A percentile compares a stretch with the other conserved stretches of the same genome.
Evolutionary conservation across 257 asterid genomes (phyloP).

Genomic region (Fraxinus cuspidata): DNA sequence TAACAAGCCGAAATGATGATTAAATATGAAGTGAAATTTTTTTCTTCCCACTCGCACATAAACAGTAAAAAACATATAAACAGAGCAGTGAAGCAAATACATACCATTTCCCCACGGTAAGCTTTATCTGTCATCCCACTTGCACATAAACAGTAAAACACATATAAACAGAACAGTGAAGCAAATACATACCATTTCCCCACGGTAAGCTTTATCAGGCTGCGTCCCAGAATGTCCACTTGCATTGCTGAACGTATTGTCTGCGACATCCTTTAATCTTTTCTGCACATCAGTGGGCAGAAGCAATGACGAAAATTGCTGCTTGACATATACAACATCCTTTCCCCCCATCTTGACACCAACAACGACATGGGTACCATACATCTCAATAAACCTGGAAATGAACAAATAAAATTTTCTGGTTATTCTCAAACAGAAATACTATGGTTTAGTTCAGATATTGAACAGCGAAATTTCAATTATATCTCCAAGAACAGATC

Average conservation of each 20-base stretch:
- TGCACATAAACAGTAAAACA: conserved; percentile 16
- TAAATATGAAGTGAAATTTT: neutral
- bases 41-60: neutral
- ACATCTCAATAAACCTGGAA: conserved; percentile 71
- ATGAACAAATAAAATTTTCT: conserved; percentile 3
- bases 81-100: conserved; percentile 27
- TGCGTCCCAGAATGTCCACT: conserved; percentile 37
- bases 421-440: conserved; percentile 16
- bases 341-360: conserved; percentile 88
- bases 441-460: conserved; percentile 8
- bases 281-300: conserved; percentile 65
- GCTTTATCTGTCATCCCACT: conserved; percentile 38
- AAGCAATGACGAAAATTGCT: conserved; percentile 62
- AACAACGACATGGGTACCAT: conserved; percentile 78
- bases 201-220: conserved; percentile 36
- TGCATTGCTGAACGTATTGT: conserved; percentile 62
- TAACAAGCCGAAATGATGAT: conserved; percentile 2
- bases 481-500: conserved; percentile 16
- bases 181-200: conserved; percentile 48
- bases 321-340: conserved; percentile 71
- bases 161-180: conserved; percentile 18
- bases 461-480: conserved; percentile 11
- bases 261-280: conserved; percentile 71
- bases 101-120: conserved; percentile 48
- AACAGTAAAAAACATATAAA: neutral